Base-by-base conservation (phyloP, 495 filamentous ascomycete genomes). In the Sabuloglossum arenarium region DNA sequence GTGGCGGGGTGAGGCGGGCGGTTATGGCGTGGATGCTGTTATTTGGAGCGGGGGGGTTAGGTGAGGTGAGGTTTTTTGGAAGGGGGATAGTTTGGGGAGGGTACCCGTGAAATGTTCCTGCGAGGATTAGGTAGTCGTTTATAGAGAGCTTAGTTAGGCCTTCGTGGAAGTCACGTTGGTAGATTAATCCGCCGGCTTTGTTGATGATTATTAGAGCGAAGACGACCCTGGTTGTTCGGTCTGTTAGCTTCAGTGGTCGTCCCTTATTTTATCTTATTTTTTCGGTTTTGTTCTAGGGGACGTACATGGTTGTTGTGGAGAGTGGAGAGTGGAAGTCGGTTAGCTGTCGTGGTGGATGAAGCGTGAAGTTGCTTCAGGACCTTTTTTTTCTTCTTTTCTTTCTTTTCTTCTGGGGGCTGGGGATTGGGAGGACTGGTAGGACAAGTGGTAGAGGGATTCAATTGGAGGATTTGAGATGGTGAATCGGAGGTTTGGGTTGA, bases 121-220 rank as follows among this genome's bases (percentile, higher is more conserved):
- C 91, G n/a, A 98, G 82, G 56, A 97, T 88, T 3, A 98, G 83
- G 65, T 87, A 87, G 72, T 97, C 93, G 63, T 98, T 98, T 54
- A 84, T 86, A 52, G 77, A 85, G 61, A 97, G 78, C 65, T 90
- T 89, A 68, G 81, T 83, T 59, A 97, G 73, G 37, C 81, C 79
- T 27, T 79, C 75, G 62, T 87, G 79, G 71, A 97, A 97, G 61
- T 88, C 84, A 53, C 86, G 85, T 69, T 94, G 87, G 72, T 94
- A 98, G 67, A 97, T 84, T 57, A 98, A 75, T 58, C 91, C 91
- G 43, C 91, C 91, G 52, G 91, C 88, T 74, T 97, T 97, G 73
- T 95, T 96, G 72, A 98, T 94, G 61, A 98, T 85, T 60, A 97
- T 85, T 57, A 98, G 80, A 53, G 86, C 81, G 70, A 90, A 88